phyloP scores from a whole-genome alignment of 768 basidiomycete genomes.

The Macrolepiota dolichaula region DNA sequence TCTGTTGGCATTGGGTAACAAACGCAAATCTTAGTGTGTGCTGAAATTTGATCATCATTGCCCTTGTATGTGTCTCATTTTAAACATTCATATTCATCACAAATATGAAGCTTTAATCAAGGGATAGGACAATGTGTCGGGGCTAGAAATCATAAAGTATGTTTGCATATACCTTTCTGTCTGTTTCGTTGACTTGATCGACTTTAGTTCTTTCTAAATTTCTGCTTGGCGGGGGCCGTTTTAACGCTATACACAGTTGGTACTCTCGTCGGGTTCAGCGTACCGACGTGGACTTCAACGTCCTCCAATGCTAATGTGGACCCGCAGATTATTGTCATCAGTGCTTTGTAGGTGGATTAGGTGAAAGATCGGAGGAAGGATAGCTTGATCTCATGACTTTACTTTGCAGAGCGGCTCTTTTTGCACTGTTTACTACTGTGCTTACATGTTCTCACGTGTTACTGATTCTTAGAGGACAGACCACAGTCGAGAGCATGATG shows the following conservation, averaged over 20 bases:
- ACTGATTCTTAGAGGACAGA: slow-evolving; percentile 60
- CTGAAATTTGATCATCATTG: slow-evolving; percentile 88
- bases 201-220: slow-evolving; percentile 78
- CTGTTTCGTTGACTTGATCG: not conserved
- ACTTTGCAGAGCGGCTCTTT: slow-evolving; percentile 56
- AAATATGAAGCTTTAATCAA: slow-evolving; percentile 20
- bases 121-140: slow-evolving; percentile 97
- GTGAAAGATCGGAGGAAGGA: too few species aligned
- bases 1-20: not conserved
- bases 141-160: slow-evolving; percentile 84
- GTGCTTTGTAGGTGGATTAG: slow-evolving; percentile 66
- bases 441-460: slow-evolving; percentile 58
- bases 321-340: slow-evolving; percentile 65
- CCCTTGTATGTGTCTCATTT: slow-evolving; percentile 55
- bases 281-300: slow-evolving; percentile 6
- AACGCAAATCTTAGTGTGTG: slow-evolving; percentile 53
- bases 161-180: not conserved
- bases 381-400: not conserved
- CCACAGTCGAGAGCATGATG: slow-evolving; percentile 77
- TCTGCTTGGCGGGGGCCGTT: slow-evolving; percentile 58
- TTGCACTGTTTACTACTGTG: slow-evolving; percentile 62
- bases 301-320: slow-evolving; percentile 36
- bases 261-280: slow-evolving; percentile 39
- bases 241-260: slow-evolving; percentile 63
- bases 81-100: not conserved